Evolutionary conservation across 345 rosid genomes (phyloP), one percentile per base, ranked within the genome.

Genomic region (Triadica sebifera): DNA sequence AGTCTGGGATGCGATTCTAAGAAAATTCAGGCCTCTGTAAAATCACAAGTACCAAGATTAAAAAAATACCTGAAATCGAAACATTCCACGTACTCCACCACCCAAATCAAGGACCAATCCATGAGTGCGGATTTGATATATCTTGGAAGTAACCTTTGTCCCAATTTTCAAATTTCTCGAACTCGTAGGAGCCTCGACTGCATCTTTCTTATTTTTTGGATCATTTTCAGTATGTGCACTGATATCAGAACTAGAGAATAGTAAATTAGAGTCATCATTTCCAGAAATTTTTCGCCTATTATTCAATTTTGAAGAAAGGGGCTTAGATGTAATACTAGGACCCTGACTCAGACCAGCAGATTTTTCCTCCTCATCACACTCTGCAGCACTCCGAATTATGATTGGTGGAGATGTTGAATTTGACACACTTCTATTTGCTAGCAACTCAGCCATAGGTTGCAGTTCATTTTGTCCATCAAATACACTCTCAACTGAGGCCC

Each of bases 51-150:
- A 65, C 55, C 3, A 46, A 49, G n/a, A 20, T 12, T 29, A 29
- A 45, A 66, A 34, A 11, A 73, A 9, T 84, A 93, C 99, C 93
- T 90, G 83, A 74, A 91, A 95, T 70, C 82, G 86, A 77, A 89
- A 89, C 98, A 93, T 92, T 71, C 96, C 99, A 60, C 87, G 98
- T 75, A 93, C 79, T 77, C 86, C 96, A 84, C 91, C 87, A 71
- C 97, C 98, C 90, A 95, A 79, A 77, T 95, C 97, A 82, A 91
- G 97, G 79, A 91, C 96, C 61, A 95, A 83, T 70, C 99, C 99
- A 65, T 47, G 92, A 0, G 87, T 56, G 47, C 95, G 93, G 73
- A 91, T 77, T 84, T 91, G 87, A 76, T 75, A 72, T 60, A 93
- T 86, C 83, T 85, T 89, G 58, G 96, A 96, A 16, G 81, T 68